A percentile compares a stretch with the other conserved stretches of the same genome.
Evolutionary conservation across 2,329 filamentous ascomycete species (phyloP).

Genomic region (Trematosphaeria pertusa): DNA sequence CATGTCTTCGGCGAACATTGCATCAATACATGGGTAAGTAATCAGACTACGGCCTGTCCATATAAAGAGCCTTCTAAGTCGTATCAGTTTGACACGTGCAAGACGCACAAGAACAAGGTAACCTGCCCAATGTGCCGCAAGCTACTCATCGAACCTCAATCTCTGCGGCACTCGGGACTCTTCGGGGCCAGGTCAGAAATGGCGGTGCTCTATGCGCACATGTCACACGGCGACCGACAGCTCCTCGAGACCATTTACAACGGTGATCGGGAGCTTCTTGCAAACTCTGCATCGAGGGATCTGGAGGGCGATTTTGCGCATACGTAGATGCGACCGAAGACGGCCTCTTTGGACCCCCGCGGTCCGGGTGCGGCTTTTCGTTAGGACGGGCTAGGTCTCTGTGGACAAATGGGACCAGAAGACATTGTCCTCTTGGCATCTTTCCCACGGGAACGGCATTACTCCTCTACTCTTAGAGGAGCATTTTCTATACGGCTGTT

Average conservation of each 20-base stretch:
- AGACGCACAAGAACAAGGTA: constrained; percentile 45
- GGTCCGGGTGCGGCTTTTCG: no score
- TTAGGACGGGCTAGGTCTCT: no score
- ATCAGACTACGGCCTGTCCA: neutral
- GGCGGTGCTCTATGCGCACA: no score
- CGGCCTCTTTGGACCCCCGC: no score
- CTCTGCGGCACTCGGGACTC: no score
- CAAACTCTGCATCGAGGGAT: constrained; percentile 10
- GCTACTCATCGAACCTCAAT: constrained; percentile 35
- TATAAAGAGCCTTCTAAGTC: neutral
- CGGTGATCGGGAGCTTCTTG: neutral
- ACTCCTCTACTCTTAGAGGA: no score
- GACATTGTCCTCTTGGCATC: no score
- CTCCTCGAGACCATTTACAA: no score
- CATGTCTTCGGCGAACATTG: constrained; percentile 46
- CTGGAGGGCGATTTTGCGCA: constrained; percentile 27
- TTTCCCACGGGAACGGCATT: no score
- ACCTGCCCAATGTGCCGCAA: constrained; percentile 48
- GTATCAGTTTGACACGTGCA: constrained; percentile 42
- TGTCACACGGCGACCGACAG: constrained; percentile 1
- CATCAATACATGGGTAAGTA: constrained; percentile 42
- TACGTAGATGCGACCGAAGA: no score
- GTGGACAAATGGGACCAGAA: no score
- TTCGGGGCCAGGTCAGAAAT: no score
- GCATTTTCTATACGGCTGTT: neutral